Conservation (phyloP, 495 filamentous ascomycete species). For the Lentithecium fluviatile region DNA sequence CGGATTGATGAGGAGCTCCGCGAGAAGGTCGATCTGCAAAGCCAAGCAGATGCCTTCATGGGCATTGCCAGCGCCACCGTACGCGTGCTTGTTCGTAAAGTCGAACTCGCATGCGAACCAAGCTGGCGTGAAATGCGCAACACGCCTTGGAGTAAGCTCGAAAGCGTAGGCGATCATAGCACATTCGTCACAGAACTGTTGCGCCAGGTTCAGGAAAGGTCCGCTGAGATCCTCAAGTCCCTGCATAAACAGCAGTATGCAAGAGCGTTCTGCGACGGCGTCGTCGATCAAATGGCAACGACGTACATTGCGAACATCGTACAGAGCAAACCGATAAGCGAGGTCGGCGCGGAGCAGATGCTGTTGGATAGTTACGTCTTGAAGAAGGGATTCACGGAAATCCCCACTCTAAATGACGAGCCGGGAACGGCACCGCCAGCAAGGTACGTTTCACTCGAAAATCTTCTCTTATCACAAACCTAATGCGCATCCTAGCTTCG, state of each 20-base stretch:
- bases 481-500: slow-evolving; percentile 51
- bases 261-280: slow-evolving; percentile 87
- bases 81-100: slow-evolving; percentile 74
- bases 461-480: slow-evolving; percentile 40
- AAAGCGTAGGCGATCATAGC: slow-evolving; percentile 92
- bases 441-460: slow-evolving; percentile 27
- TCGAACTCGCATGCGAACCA: slow-evolving; percentile 77
- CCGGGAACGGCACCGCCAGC: slow-evolving; percentile 40
- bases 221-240: slow-evolving; percentile 69
- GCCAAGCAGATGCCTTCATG: slow-evolving; percentile 92
- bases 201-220: slow-evolving; percentile 63
- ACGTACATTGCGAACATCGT: slow-evolving; percentile 81
- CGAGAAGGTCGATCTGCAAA: slow-evolving; percentile 78
- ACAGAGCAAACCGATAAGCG: slow-evolving; percentile 83
- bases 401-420: slow-evolving; percentile 58
- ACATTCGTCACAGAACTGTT: slow-evolving; percentile 83
- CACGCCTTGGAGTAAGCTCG: slow-evolving; percentile 91
- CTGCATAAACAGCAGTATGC: slow-evolving; percentile 94
- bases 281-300: slow-evolving; percentile 79
- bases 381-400: slow-evolving; percentile 73
- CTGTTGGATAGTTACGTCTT: slow-evolving; percentile 90
- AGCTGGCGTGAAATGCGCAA: slow-evolving; percentile 97
- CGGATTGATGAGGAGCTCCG: slow-evolving; percentile 77
- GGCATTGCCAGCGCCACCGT: slow-evolving; percentile 89
- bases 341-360: slow-evolving; percentile 98